Conservation (phyloP, 2,329 filamentous ascomycete species). For the Hypoxylon sp. region DNA sequence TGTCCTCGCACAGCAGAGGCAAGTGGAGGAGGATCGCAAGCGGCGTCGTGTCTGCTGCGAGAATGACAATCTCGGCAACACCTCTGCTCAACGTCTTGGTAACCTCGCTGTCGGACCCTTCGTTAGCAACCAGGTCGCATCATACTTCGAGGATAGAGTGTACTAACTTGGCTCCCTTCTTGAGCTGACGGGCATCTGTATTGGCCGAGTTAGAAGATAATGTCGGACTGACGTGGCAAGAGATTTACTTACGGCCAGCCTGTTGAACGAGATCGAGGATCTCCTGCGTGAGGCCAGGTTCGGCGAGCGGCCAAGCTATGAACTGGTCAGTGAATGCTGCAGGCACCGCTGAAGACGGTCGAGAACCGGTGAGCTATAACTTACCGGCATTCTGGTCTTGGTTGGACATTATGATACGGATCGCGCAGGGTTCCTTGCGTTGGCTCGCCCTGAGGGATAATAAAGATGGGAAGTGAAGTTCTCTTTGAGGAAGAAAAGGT, state of each 20-base stretch:
- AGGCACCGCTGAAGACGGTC: not conserved
- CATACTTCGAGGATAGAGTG: not conserved
- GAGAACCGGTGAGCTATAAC: constrained; percentile 5
- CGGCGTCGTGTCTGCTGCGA: constrained; percentile 87
- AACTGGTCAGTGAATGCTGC: constrained; percentile 33
- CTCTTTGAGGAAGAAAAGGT: constrained; percentile 17
- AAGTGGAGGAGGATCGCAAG: constrained; percentile 89
- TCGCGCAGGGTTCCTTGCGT: constrained; percentile 66
- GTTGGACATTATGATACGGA: constrained; percentile 41
- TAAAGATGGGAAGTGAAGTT: constrained; percentile 15
- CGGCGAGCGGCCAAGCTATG: constrained; percentile 74
- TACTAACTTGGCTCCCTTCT: constrained; percentile 80
- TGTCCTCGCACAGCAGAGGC: constrained; percentile 86
- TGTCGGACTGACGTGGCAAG: not conserved
- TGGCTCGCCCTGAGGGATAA: constrained; percentile 61
- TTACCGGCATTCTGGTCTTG: constrained; percentile 41
- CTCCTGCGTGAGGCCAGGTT: constrained; percentile 77
- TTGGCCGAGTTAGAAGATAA: constrained; percentile 9
- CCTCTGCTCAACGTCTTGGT: constrained; percentile 93
- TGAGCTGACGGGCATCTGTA: constrained; percentile 68
- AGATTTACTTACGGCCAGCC: constrained; percentile 54
- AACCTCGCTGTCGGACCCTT: constrained; percentile 56
- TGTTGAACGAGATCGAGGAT: constrained; percentile 85
- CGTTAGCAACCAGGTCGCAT: not conserved
- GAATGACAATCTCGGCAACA: constrained; percentile 86